A percentile compares a stretch with the other conserved stretches of the same genome.
Evolutionary conservation across 2,329 filamentous ascomycete genomes (phyloP).

Genomic region (Aspergillus sp.): DNA sequence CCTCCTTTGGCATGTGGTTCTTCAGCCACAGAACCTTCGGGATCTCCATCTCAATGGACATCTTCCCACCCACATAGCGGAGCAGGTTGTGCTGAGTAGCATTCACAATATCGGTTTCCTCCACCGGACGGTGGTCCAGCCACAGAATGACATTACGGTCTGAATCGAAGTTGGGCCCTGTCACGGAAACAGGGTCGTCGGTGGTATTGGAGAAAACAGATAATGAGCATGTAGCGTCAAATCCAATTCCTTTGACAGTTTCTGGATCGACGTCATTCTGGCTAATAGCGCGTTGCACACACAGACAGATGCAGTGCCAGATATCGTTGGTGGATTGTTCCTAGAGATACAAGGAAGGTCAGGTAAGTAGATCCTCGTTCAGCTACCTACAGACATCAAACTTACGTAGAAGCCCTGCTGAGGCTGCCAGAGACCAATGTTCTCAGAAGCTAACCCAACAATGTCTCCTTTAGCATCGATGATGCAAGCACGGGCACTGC

Average conservation of each 20-base stretch:
- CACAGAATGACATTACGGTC: conserved; percentile 94
- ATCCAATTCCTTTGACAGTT: conserved; percentile 81
- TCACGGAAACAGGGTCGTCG: conserved; percentile 84
- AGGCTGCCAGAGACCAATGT: conserved; percentile 74
- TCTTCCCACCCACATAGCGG: conserved; percentile 91
- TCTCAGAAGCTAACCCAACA: conserved; percentile 59
- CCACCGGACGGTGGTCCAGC: conserved; percentile 88
- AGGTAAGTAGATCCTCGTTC: conserved; percentile 3
- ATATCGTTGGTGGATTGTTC: conserved; percentile 98
- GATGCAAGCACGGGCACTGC: conserved; percentile 89
- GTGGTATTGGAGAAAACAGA: conserved; percentile 83
- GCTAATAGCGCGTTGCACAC: conserved; percentile 71
- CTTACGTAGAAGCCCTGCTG: conserved; percentile 65
- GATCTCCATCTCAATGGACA: conserved; percentile 99
- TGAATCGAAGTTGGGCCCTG: conserved; percentile 76
- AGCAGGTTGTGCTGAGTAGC: conserved; percentile 84
- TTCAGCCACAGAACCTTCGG: conserved; percentile 98
- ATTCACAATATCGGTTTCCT: conserved; percentile 91
- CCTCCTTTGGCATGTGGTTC: conserved; percentile 89
- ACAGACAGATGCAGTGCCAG: conserved; percentile 87
- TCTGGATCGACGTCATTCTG: conserved; percentile 70
- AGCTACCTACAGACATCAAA: not conserved
- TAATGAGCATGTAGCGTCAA: conserved; percentile 97
- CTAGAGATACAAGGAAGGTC: conserved; percentile 36
- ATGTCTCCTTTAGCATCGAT: conserved; percentile 90